Evolutionary conservation across 257 asterid genomes (phyloP).

Genomic region (Petrea volubilis): DNA sequence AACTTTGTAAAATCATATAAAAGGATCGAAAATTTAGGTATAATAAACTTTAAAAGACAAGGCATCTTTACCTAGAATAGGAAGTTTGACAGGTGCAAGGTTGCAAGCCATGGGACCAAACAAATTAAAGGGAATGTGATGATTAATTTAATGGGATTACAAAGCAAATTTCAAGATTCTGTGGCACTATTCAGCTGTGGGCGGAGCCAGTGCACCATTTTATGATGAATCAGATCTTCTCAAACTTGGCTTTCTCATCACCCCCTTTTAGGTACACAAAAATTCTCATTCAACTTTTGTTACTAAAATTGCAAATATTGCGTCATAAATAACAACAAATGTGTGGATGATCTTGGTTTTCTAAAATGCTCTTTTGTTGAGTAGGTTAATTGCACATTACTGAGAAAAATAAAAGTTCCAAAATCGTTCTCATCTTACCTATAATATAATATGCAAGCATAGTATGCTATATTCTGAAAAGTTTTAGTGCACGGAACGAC

Average conservation of each 20-base stretch:
- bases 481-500: too few species aligned
- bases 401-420: too few species aligned
- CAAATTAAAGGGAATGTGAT: neutral
- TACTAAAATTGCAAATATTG: neutral
- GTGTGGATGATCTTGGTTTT: neutral
- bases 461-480: too few species aligned
- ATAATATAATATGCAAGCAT: too few species aligned
- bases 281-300: neutral
- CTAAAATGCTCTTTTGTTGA: too few species aligned
- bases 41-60: neutral
- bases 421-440: too few species aligned
- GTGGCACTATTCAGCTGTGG: neutral
- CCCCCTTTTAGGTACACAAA: neutral
- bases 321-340: neutral
- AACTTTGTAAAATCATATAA: neutral
- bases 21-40: too few species aligned
- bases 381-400: too few species aligned
- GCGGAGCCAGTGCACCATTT: neutral
- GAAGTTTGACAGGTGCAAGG: constrained; percentile 12
- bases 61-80: neutral
- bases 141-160: too few species aligned
- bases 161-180: neutral
- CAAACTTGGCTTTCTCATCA: neutral
- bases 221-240: neutral
- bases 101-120: constrained; percentile 8